Evolutionary conservation across 2,329 filamentous ascomycete genomes (phyloP), one percentile per base, ranked within the genome.

Genomic region (Onygenales sp.): DNA sequence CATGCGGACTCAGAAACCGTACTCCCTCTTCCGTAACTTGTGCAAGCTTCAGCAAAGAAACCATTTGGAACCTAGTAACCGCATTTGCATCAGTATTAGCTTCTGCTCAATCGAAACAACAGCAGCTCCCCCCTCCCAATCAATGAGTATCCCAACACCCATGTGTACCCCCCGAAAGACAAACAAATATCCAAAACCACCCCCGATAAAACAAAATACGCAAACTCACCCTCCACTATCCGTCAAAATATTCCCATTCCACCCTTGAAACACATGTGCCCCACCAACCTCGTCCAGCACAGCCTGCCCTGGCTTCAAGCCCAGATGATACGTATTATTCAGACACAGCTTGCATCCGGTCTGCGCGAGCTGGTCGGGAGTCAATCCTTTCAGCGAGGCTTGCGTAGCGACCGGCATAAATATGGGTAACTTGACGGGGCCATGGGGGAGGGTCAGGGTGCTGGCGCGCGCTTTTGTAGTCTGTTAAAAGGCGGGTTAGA

Each of bases 331-430:
- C 10, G 93, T 98, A 72, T 98, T 98, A 74, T 98, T 98, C 59
- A 98, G 75, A 69, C 93, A 98, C 42, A 98, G 74, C 54, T 87
- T 83, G 65, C 94, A 98, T 43, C 88, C 84, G 0, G 91, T 94
- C 52, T 88, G 85, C 63, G 93, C 91, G 2, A 98, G 77, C 66
- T 98, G 93, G 59, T 92, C 85, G 1, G 92, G 90, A 0, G 93
- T 97, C 53, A 98, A 74, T 43, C 93, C 93, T 68, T 98, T 98
- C 40, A 98, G 78, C 0, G 92, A 95, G 1, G 88, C 93, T 71
- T 98, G 93, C 0, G 93, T 98, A 33, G 93, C 93, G 43, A 98
- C 93, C 13, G 93, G 93, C 93, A 98, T 98, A 71, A 98, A 98
- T 54, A 97, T 84, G 6, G 94, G 93, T 33, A 97, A 81, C 62